Conservation (phyloP, 225 moss, liverwort and hornwort species). For the Climacium dendroides region DNA sequence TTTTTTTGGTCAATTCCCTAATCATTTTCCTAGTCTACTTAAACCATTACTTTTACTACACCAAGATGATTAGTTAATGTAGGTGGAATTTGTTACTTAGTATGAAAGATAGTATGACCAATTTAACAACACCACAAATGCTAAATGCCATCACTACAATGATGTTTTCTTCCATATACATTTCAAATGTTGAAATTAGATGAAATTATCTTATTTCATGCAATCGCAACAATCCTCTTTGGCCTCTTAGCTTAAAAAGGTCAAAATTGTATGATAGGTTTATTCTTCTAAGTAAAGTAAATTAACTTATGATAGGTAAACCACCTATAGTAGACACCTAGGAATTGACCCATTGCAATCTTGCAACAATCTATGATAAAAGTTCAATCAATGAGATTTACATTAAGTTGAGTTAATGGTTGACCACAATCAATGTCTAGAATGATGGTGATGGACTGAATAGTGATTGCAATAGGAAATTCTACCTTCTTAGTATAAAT, state of each 20-base stretch:
- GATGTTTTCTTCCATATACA: not conserved
- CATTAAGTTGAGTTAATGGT: not conserved
- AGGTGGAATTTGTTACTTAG: not conserved
- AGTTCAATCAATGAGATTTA: not conserved
- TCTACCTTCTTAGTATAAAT: not conserved
- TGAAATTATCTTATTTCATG: not conserved
- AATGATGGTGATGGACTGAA: not conserved
- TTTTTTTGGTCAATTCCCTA: accelerated
- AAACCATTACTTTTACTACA: not conserved
- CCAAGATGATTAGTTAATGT: not conserved
- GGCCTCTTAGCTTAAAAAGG: not conserved
- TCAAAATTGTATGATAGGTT: not conserved
- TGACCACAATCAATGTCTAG: not conserved
- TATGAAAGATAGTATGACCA: not conserved
- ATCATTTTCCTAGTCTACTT: not conserved
- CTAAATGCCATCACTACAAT: not conserved
- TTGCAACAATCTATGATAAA: too few relatives aligned
- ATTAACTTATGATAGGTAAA: not conserved
- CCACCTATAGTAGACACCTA: not conserved
- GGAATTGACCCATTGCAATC: not conserved
- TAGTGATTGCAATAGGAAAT: not conserved
- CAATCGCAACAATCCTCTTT: not conserved
- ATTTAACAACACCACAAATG: not conserved
- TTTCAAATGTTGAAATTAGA: not conserved
- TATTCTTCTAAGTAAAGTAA: not conserved